Evolutionary conservation across 257 asterid species (phyloP).

Genomic region (Thymus mandschuricus): DNA sequence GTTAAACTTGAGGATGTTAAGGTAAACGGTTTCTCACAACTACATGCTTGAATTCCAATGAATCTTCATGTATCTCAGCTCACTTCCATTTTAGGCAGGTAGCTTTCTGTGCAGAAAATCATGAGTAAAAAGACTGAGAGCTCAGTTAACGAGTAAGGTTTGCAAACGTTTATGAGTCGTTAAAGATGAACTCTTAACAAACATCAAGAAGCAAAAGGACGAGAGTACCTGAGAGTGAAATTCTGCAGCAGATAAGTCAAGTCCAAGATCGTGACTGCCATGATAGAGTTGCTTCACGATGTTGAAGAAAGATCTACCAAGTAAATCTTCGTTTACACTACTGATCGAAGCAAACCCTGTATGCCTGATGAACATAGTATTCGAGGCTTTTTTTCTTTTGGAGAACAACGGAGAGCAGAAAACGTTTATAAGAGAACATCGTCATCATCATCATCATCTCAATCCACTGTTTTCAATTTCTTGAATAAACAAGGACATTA

Average conservation of each 20-base stretch:
- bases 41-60: background rate
- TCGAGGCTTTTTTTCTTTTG: background rate
- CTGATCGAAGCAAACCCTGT: background rate
- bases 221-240: background rate
- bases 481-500: slow-evolving; percentile 3
- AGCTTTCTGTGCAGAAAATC: background rate
- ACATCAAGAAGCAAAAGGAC: background rate
- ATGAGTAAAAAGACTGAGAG: background rate
- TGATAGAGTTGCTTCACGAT: background rate
- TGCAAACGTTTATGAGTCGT: background rate
- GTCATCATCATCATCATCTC: background rate
- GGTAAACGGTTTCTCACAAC: slow-evolving; percentile 36
- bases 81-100: slow-evolving; percentile 30
- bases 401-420: background rate
- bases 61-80: background rate
- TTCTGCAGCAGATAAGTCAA: background rate
- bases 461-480: slow-evolving; percentile 13
- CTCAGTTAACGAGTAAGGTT: slow-evolving; percentile 7
- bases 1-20: slow-evolving; percentile 47
- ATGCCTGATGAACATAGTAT: background rate
- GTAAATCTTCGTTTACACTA: background rate
- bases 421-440: background rate
- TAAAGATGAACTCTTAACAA: background rate
- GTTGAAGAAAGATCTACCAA: background rate
- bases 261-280: background rate